These are phyloP conservation scores for Lactifluus hygrophoroides DNA, from an alignment of 768 basidiomycete species.

Conservation along the genomic window DNA sequence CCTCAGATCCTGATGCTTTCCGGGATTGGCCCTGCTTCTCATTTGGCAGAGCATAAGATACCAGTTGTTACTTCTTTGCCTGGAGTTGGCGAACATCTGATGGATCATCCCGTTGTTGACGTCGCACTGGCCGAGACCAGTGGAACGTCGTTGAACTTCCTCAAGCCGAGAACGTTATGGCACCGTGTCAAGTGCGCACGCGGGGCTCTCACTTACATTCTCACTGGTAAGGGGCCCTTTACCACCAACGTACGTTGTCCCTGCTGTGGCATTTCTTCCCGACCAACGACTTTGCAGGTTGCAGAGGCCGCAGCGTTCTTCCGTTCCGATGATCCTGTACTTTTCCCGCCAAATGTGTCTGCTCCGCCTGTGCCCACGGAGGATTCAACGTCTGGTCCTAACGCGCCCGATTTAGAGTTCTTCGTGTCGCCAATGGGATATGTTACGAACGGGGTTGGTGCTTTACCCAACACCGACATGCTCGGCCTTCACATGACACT, in stretches of 20 bases:
- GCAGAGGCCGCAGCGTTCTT: constrained; percentile 47
- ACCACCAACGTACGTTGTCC: constrained; percentile 40
- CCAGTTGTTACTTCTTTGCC: constrained; percentile 53
- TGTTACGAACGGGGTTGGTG: constrained; percentile 12
- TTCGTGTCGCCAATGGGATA: constrained; percentile 26
- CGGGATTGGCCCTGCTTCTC: constrained; percentile 61
- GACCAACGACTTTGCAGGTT: constrained; percentile 21
- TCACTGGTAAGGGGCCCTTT: constrained; percentile 41
- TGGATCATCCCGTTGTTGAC: constrained; percentile 57
- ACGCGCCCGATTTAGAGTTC: constrained; percentile 31
- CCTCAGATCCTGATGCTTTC: constrained; percentile 57
- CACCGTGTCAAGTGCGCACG: background rate
- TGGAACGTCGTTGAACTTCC: constrained; percentile 34
- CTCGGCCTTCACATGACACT: constrained; percentile 25
- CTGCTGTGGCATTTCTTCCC: background rate
- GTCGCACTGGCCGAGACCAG: constrained; percentile 45
- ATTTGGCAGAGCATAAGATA: constrained; percentile 46
- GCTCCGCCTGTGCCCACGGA: constrained; percentile 11
- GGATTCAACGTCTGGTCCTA: constrained; percentile 28
- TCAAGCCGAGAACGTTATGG: constrained; percentile 20
- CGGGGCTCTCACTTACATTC: constrained; percentile 35
- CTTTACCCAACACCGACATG: constrained; percentile 18
- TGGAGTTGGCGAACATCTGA: constrained; percentile 64
- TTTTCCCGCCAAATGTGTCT: constrained; percentile 31
- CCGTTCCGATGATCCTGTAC: constrained; percentile 37